Conservation (phyloP, 192 early-diverging fungal species). For the Podila clonocystis region DNA sequence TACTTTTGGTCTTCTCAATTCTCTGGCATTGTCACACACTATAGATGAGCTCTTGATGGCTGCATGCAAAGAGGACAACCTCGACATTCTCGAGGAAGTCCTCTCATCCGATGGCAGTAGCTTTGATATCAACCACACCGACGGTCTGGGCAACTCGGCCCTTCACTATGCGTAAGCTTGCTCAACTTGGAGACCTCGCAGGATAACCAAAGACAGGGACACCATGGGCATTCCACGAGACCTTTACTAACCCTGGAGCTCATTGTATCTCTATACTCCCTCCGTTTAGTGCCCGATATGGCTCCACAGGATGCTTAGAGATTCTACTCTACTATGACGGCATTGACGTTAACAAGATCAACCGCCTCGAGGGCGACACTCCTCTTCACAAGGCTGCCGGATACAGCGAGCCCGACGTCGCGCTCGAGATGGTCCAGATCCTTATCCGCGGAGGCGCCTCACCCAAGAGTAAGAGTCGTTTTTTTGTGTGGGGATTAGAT, state of each 20-base stretch:
- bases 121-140: slow-evolving; percentile 68
- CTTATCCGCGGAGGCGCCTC: slow-evolving; percentile 65
- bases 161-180: slow-evolving; percentile 71
- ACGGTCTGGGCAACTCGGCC: slow-evolving; percentile 72
- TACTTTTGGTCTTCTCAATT: not conserved
- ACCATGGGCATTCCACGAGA: too few relatives aligned
- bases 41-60: slow-evolving; percentile 75
- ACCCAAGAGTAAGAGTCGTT: slow-evolving; percentile 36
- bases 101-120: slow-evolving; percentile 52
- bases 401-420: slow-evolving; percentile 63
- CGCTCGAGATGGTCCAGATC: slow-evolving; percentile 68
- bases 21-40: not conserved
- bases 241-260: not conserved
- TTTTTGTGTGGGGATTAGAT: not conserved
- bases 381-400: slow-evolving; percentile 75
- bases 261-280: not conserved
- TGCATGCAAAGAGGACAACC: slow-evolving; percentile 77
- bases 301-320: slow-evolving; percentile 68
- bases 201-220: not conserved
- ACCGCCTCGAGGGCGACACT: slow-evolving; percentile 65
- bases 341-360: slow-evolving; percentile 66
- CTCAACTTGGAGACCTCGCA: not conserved
- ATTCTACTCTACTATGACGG: slow-evolving; percentile 58
- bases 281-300: slow-evolving; percentile 57
- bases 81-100: slow-evolving; percentile 70